These are phyloP conservation scores for Chrysophaeum taylorii DNA, from an alignment of 352 stramenopile genomes.

Conservation along the genomic window DNA sequence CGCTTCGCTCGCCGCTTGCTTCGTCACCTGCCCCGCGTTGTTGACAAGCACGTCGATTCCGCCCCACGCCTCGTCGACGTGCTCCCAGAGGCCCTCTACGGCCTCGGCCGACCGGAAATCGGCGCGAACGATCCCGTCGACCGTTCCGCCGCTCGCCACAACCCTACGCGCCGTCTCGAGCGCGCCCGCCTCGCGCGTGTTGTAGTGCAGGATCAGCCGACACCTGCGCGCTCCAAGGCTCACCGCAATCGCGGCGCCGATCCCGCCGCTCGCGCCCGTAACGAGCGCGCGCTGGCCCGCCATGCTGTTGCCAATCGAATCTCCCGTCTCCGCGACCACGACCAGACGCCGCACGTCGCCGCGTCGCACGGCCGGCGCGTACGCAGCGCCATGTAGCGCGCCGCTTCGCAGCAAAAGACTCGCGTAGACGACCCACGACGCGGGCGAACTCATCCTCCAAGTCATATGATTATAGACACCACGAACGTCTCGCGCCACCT, in stretches of 20 bases:
- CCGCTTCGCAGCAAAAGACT: no score
- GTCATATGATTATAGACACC: no score
- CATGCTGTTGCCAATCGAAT: no score
- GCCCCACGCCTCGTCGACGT: constrained; percentile 5
- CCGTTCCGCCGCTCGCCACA: constrained; percentile 20
- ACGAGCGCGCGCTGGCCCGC: constrained; percentile 62
- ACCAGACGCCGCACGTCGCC: no score
- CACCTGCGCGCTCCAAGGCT: constrained; percentile 48
- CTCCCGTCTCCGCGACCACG: no score
- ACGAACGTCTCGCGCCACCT: no score
- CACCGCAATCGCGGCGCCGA: constrained; percentile 64
- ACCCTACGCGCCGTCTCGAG: constrained; percentile 20
- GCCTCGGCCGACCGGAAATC: constrained; percentile 31
- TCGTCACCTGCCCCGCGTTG: constrained; percentile 43
- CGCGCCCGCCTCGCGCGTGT: constrained; percentile 32
- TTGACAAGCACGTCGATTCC: constrained; percentile 42
- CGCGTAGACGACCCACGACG: no score
- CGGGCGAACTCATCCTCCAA: no score
- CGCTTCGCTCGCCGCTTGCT: constrained; percentile 33
- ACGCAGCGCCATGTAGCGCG: no score
- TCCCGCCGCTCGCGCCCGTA: constrained; percentile 66
- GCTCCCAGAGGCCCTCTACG: constrained; percentile 25
- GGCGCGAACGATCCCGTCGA: constrained; percentile 34
- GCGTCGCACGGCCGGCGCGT: no score
- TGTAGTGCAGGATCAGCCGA: constrained; percentile 37